Evolutionary conservation across 2,329 filamentous ascomycete species (phyloP).

Genomic region (Fusarium solani-melongenae): DNA sequence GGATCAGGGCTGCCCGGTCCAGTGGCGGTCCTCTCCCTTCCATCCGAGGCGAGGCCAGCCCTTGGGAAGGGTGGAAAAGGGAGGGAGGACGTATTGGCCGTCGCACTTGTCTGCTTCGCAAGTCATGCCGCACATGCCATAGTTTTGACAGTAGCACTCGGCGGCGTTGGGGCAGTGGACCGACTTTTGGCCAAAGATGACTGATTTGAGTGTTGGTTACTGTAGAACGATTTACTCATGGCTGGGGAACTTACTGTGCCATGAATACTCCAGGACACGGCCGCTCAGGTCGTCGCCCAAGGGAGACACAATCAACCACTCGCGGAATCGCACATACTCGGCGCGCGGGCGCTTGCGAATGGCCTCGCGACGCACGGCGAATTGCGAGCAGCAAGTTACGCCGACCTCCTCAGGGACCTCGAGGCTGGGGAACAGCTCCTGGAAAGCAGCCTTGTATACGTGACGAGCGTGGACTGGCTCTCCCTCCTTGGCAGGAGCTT

Average conservation of each 20-base stretch:
- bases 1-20: slow-evolving; percentile 38
- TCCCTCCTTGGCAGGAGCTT: slow-evolving; percentile 47
- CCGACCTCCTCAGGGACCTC: slow-evolving; percentile 62
- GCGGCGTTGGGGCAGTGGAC: slow-evolving; percentile 70
- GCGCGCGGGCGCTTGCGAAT: slow-evolving; percentile 59
- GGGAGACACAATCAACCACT: slow-evolving; percentile 69
- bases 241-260: slow-evolving; percentile 65
- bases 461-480: slow-evolving; percentile 54
- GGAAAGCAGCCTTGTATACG: slow-evolving; percentile 55
- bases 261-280: slow-evolving; percentile 72
- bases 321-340: slow-evolving; percentile 66
- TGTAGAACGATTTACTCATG: not conserved
- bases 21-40: slow-evolving; percentile 43
- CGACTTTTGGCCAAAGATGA: slow-evolving; percentile 67
- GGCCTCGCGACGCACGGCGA: slow-evolving; percentile 67
- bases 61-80: slow-evolving; percentile 65
- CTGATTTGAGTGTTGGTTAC: slow-evolving; percentile 47
- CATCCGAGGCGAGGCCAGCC: slow-evolving; percentile 65
- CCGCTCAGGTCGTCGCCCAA: slow-evolving; percentile 66
- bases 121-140: slow-evolving; percentile 65
- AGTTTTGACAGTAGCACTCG: slow-evolving; percentile 75
- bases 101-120: slow-evolving; percentile 61
- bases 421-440: slow-evolving; percentile 53
- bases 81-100: slow-evolving; percentile 69
- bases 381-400: slow-evolving; percentile 73